phyloP scores from a whole-genome alignment of 2,329 filamentous ascomycete species.

The Curvularia eragrostidis region DNA sequence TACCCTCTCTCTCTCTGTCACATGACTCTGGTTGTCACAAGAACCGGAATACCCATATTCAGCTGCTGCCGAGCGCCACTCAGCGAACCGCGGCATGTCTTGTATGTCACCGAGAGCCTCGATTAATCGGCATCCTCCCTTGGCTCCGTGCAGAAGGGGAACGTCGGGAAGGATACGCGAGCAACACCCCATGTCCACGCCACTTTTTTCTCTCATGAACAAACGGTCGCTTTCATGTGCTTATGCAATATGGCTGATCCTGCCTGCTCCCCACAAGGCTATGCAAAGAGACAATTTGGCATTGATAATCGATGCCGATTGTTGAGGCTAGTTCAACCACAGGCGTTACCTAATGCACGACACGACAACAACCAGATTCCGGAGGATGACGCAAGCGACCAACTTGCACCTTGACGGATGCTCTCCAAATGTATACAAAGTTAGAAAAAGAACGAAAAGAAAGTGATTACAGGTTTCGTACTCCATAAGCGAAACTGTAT shows the following conservation, averaged over 20 bases:
- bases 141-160: slow-evolving; percentile 3
- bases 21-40: slow-evolving; percentile 11
- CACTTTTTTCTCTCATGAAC: slow-evolving; percentile 7
- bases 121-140: slow-evolving; percentile 15
- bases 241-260: slow-evolving; percentile 21
- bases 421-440: neutral
- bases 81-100: slow-evolving; percentile 18
- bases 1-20: neutral
- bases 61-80: slow-evolving; percentile 17
- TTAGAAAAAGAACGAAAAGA: neutral
- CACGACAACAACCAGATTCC: neutral
- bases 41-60: slow-evolving; percentile 5
- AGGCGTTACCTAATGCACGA: slow-evolving; percentile 8
- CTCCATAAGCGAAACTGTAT: neutral
- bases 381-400: neutral
- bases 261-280: slow-evolving; percentile 5
- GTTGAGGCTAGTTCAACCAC: slow-evolving; percentile 27
- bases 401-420: neutral
- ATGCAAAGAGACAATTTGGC: slow-evolving; percentile 16
- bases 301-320: slow-evolving; percentile 18
- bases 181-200: slow-evolving; percentile 11
- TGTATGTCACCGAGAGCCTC: slow-evolving; percentile 10
- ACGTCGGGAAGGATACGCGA: slow-evolving; percentile 14
- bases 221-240: slow-evolving; percentile 23
- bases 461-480: neutral